Conservation (phyloP, 495 filamentous ascomycete species). For the Trichocladium antarcticum region DNA sequence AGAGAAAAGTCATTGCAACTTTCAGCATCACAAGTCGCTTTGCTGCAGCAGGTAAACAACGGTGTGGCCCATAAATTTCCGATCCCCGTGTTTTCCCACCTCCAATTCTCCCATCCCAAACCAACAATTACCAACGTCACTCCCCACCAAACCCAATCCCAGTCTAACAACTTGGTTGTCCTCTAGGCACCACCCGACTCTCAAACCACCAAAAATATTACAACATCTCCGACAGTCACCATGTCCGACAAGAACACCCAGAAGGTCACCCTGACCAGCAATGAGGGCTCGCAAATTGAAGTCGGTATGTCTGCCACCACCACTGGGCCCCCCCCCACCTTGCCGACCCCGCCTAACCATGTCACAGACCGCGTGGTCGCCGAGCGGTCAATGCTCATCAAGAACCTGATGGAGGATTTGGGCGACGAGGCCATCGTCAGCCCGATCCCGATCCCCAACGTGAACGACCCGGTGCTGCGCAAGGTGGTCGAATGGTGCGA, state of each 20-base stretch:
- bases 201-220: not conserved
- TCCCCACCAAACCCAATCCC: too few relatives aligned
- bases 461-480: conserved; percentile 83
- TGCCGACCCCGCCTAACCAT: conserved; percentile 1
- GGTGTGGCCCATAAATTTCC: not conserved
- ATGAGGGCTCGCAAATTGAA: conserved; percentile 8
- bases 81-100: not conserved
- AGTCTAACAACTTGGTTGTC: too few relatives aligned
- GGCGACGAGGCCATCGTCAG: conserved; percentile 55
- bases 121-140: not conserved
- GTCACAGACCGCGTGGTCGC: conserved; percentile 61
- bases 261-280: conserved; percentile 14
- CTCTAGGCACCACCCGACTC: not conserved
- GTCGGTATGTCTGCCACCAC: conserved; percentile 6
- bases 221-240: not conserved
- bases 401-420: conserved; percentile 94
- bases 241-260: conserved; percentile 11
- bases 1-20: too few relatives aligned
- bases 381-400: conserved; percentile 88
- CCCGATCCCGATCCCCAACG: conserved; percentile 70
- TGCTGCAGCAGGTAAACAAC: too few relatives aligned
- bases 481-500: conserved; percentile 98
- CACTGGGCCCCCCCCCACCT: not conserved
- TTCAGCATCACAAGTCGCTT: too few relatives aligned
- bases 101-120: not conserved